Percentiles rank a stretch among this genome's conserved stretches.
These are phyloP conservation scores for Cercospora sesami DNA, from an alignment of 2,329 filamentous ascomycete genomes.

Conservation along the genomic window DNA sequence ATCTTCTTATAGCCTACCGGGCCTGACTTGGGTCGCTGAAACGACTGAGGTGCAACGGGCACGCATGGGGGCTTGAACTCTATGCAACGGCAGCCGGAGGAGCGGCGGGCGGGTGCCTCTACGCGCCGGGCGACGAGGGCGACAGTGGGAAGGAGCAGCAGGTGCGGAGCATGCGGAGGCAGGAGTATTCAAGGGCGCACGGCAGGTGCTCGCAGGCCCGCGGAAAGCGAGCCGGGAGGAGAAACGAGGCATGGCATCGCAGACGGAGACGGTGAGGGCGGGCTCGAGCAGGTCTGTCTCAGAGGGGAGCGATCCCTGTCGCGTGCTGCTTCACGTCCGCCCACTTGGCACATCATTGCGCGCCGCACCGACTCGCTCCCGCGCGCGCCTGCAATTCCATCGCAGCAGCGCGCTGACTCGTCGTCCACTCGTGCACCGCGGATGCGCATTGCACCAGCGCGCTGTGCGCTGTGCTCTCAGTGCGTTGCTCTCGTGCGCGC, in stretches of 20 bases:
- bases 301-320: neutral
- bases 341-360: neutral
- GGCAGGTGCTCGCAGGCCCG: neutral
- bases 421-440: neutral
- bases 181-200: neutral
- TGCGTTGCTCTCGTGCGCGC: neutral
- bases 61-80: slow-evolving; percentile 15
- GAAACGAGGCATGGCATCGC: neutral
- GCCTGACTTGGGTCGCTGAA: slow-evolving; percentile 13
- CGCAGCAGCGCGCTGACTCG: neutral
- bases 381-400: neutral
- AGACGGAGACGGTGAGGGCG: neutral
- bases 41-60: slow-evolving; percentile 6
- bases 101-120: neutral
- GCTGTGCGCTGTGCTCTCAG: neutral
- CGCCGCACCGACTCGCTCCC: neutral
- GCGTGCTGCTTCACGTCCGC: neutral
- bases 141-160: neutral
- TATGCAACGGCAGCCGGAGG: neutral
- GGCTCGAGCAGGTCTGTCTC: neutral
- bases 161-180: neutral
- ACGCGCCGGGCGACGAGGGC: neutral
- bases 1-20: neutral
- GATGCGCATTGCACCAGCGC: neutral
- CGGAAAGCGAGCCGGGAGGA: neutral